These are phyloP conservation scores for Capsella bursapastoris DNA, from an alignment of 345 rosid species.

Conservation along the genomic window DNA sequence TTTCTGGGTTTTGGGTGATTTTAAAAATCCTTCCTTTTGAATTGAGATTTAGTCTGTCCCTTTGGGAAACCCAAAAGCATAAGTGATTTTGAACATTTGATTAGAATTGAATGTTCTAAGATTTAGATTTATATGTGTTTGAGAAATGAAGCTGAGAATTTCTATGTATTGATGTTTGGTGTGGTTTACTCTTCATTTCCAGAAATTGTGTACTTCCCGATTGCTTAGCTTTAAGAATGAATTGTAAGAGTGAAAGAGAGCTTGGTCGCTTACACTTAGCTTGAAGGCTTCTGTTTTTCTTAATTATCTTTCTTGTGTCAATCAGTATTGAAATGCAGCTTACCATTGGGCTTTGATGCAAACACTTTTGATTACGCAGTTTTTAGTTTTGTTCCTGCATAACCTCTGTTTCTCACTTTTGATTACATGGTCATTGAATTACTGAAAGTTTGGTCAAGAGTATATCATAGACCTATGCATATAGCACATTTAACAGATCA, in stretches of 20 bases:
- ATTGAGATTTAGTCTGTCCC: background rate
- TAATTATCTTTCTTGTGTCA: background rate
- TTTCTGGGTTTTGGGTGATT: background rate
- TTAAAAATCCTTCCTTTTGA: background rate
- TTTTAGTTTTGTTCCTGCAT: background rate
- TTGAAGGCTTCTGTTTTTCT: background rate
- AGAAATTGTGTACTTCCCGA: background rate
- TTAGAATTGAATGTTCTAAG: background rate
- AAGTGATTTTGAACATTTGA: too few species aligned
- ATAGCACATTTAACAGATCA: background rate
- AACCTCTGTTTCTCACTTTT: constrained; percentile 1
- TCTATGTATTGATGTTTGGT: background rate
- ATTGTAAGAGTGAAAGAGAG: constrained; percentile 6
- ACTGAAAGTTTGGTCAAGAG: background rate
- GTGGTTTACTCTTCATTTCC: background rate
- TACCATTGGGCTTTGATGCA: background rate
- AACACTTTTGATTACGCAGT: background rate
- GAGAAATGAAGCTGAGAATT: background rate
- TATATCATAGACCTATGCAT: background rate
- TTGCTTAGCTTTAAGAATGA: constrained; percentile 1
- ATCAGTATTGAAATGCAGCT: background rate
- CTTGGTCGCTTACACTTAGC: background rate
- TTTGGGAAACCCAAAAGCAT: too few species aligned
- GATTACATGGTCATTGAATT: background rate
- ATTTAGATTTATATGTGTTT: background rate